Base-by-base conservation (phyloP, 2,329 filamentous ascomycete species). In the Colletotrichum navitas region DNA sequence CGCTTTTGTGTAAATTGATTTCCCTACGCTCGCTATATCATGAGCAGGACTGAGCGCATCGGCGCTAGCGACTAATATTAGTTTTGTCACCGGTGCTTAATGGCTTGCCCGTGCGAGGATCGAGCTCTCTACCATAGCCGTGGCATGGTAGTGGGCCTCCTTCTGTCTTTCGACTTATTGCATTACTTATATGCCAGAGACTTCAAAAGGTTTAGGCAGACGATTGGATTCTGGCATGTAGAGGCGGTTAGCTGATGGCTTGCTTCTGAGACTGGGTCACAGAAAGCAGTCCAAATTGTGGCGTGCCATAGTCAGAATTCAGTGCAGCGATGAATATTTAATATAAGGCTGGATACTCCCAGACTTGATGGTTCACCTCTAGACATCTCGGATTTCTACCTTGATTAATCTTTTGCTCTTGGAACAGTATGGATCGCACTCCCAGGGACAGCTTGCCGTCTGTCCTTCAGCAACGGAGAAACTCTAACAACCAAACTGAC, bases 401-500 rank as follows among this genome's bases (percentile, higher is more conserved):
- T 5, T 14, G 29, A 2, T 34, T 1, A 21, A 34, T 11, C 4
- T 10, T 21, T 18, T 10, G 3, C 3, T 5, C 10, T 4, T 1
- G 5, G 32, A 10, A 11, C 41, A 36, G 3, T 8, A 69, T 55
- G 67, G 32, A 34, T 21, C 18, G 26, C 5, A 26, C 12, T 21
- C 34, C 55, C 6, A 49, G 32, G 2, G 55, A 61, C 12, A 61
- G 43, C 21, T n/a, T 59, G 26, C 59, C 59, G n/a, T n/a, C n/a
- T 6, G 58, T 36, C 51, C 58, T 63, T 36, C 65, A 58, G 16
- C 54, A 52, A 26, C n/a, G n/a, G n/a, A 65, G 51, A 1, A 34
- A 52, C 24, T 43, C 68, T 4, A 54, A 43, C 26, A 39, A 21
- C 26, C 64, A 52, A 1, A 12, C 16, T 1, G 43, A 63, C 11